Percentiles rank a stretch among this genome's conserved stretches.
Conservation (phyloP, 1,284 basidiomycete species). For the Trichosporon sp. region DNA sequence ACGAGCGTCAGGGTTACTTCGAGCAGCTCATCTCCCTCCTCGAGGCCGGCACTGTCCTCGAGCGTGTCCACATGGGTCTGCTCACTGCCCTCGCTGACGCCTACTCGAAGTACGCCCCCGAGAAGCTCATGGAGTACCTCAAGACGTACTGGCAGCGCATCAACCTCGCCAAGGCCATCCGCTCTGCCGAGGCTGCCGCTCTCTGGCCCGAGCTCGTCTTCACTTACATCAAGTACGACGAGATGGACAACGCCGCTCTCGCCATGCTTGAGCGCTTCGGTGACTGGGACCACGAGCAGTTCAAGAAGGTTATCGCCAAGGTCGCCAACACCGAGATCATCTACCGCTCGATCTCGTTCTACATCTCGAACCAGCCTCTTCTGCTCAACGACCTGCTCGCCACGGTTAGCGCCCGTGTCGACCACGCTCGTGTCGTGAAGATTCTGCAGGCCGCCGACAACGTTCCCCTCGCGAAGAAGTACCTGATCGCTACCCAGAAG, state of each 20-base stretch:
- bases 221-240: constrained; percentile 87
- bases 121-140: constrained; percentile 97
- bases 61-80: constrained; percentile 79
- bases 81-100: constrained; percentile 82
- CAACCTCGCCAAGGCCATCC: constrained; percentile 78
- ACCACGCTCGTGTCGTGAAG: constrained; percentile 89
- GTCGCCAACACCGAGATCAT: constrained; percentile 98
- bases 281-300: constrained; percentile 98
- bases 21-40: constrained; percentile 87
- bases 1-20: constrained; percentile 89
- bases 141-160: constrained; percentile 96
- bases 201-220: constrained; percentile 99
- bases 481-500: constrained; percentile 96
- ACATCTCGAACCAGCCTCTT: constrained; percentile 88
- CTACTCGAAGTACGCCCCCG: constrained; percentile 94
- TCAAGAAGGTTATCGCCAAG: constrained; percentile 82
- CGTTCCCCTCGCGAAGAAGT: constrained; percentile 89
- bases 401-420: constrained; percentile 86
- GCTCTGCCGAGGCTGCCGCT: constrained; percentile 90
- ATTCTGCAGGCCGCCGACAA: constrained; percentile 82
- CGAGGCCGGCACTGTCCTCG: constrained; percentile 90
- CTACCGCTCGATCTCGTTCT: constrained; percentile 54
- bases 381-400: constrained; percentile 89
- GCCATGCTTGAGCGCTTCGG: constrained; percentile 75
- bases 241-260: constrained; percentile 48